phyloP scores from a whole-genome alignment of 495 filamentous ascomycete genomes.

The Aspergillus ostianus region DNA sequence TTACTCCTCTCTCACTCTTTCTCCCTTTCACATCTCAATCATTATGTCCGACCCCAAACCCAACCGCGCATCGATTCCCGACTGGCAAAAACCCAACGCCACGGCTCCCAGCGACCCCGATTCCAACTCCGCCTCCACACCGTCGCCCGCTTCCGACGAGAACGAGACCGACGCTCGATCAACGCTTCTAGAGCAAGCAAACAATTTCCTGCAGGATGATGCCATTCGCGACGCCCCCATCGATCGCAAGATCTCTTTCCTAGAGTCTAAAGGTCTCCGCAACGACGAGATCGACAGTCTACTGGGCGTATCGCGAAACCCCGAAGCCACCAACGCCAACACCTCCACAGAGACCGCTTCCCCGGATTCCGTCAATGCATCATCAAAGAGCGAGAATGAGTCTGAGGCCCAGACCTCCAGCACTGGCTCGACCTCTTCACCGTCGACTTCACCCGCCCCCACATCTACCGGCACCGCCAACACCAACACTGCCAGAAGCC shows the following conservation, averaged over 20 bases:
- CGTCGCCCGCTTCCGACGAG: slow-evolving; percentile 35
- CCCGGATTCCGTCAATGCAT: slow-evolving; percentile 11
- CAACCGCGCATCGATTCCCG: slow-evolving; percentile 41
- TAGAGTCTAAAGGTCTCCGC: slow-evolving; percentile 75
- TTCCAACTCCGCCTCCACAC: slow-evolving; percentile 23
- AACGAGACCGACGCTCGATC: slow-evolving; percentile 22
- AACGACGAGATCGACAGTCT: slow-evolving; percentile 66
- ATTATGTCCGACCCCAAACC: slow-evolving; percentile 41
- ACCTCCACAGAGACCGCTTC: slow-evolving; percentile 20
- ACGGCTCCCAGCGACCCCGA: slow-evolving; percentile 15
- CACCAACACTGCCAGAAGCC: slow-evolving; percentile 16
- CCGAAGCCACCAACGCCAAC: slow-evolving; percentile 26
- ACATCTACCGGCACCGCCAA: slow-evolving; percentile 12
- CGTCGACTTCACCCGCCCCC: slow-evolving; percentile 16
- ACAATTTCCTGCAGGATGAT: slow-evolving; percentile 76
- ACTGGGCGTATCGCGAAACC: slow-evolving; percentile 49
- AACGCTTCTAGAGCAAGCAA: slow-evolving; percentile 65
- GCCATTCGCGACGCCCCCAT: slow-evolving; percentile 66
- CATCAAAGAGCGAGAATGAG: slow-evolving; percentile 11
- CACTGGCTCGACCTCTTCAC: slow-evolving; percentile 16
- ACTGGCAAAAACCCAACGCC: slow-evolving; percentile 42
- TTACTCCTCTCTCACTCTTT: background rate
- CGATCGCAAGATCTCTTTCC: slow-evolving; percentile 73
- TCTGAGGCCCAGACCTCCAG: slow-evolving; percentile 3
- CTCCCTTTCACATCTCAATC: slow-evolving; percentile 4